Base-by-base conservation (phyloP, 75 land plant genomes). In the Gnetum montanum region DNA sequence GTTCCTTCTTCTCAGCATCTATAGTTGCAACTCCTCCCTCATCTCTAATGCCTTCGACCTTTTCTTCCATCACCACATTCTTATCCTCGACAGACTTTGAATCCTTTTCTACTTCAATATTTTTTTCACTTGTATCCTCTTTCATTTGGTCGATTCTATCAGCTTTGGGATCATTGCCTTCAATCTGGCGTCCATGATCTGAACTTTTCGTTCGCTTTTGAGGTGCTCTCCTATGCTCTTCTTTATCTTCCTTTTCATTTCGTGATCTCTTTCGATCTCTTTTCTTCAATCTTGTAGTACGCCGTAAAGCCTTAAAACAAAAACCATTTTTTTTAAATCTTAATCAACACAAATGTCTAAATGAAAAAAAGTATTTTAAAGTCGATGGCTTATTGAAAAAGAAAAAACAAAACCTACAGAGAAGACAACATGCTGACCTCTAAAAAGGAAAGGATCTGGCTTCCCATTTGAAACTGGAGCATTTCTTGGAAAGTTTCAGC, bases 381-480 rank as follows among this genome's bases (percentile, higher is more conserved):
- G n/a, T n/a, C n/a, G n/a, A n/a, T 31, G 34, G 30, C 18, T 49
- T 18, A n/a, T 24, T 19, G 24, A 19, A 8, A 7, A 6, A 47
- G 49, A 6, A 7, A 6, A 8, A 46, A 20, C 19, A 6, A 46
- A 46, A 25, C 19, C 12, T 20, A 25, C 23, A 13, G 24, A 6
- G 23, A 46, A 6, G 54, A 22, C 6, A 61, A 4, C 1, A 4
- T 34, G 28, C 63, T 54, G 44, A 92, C 93, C 88, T 87, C 77
- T 37, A 92, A 68, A 64, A 73, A 75, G 24, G 62, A 27, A 22
- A 87, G 51, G 54, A 92, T 44, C 33, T 61, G 84, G 48, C 73
- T 70, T 46, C 93, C 97, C 83, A 81, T 88, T 68, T 83, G 72
- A 63, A 63, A 81, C 54, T 92, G 97, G 60, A 92, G 74, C 89